These are phyloP conservation scores for Dothidotthia symphoricarpi DNA, from an alignment of 2,329 filamentous ascomycete species.

Conservation along the genomic window DNA sequence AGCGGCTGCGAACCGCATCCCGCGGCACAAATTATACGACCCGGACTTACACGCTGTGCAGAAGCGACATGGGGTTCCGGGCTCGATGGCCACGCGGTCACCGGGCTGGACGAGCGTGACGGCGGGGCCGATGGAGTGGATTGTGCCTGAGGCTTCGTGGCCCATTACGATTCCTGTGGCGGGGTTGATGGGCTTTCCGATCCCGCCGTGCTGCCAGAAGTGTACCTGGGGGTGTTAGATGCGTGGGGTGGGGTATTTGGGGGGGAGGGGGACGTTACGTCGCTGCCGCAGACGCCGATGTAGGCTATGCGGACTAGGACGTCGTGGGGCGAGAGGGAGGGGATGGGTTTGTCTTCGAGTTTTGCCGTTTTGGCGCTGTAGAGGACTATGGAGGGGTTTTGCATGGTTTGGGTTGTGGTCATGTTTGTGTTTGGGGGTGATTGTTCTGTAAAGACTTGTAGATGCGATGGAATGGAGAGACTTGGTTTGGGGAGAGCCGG, in stretches of 20 bases:
- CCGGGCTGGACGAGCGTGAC: slow-evolving; percentile 74
- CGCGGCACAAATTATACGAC: slow-evolving; percentile 87
- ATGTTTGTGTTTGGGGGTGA: slow-evolving; percentile 1
- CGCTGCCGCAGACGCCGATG: slow-evolving; percentile 47
- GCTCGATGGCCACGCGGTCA: slow-evolving; percentile 88
- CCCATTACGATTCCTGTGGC: slow-evolving; percentile 77
- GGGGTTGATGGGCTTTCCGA: slow-evolving; percentile 83
- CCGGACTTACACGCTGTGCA: slow-evolving; percentile 88
- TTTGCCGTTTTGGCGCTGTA: slow-evolving; percentile 41
- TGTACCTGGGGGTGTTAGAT: slow-evolving; percentile 57
- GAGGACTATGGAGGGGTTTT: slow-evolving; percentile 47
- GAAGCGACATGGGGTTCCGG: slow-evolving; percentile 81
- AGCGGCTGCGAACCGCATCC: slow-evolving; percentile 81
- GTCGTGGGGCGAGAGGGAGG: slow-evolving; percentile 41
- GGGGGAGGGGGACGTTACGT: slow-evolving; percentile 16
- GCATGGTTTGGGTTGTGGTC: slow-evolving; percentile 10
- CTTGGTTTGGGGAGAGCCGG: too few species aligned
- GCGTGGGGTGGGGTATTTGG: neutral
- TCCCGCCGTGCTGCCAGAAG: slow-evolving; percentile 93
- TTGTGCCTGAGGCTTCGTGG: slow-evolving; percentile 81
- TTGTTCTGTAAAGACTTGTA: neutral
- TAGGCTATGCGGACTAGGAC: slow-evolving; percentile 48
- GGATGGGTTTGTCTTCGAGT: slow-evolving; percentile 42
- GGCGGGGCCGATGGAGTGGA: slow-evolving; percentile 74
- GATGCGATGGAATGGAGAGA: too few species aligned